phyloP scores from a whole-genome alignment of 768 basidiomycete genomes.

The Boletus barrowsii region DNA sequence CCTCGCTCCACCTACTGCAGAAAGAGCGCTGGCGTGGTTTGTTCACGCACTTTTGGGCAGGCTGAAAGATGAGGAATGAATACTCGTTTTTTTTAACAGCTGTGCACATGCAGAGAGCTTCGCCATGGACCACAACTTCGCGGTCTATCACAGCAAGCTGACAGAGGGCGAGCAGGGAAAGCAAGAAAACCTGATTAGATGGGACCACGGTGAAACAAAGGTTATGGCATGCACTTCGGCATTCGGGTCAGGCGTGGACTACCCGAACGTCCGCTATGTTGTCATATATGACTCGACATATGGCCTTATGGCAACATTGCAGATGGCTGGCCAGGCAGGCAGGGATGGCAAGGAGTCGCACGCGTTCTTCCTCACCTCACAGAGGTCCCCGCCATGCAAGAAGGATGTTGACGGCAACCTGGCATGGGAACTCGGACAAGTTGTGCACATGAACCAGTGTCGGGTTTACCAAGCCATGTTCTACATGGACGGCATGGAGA shows the following conservation, averaged over 20 bases:
- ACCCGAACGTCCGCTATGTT: background rate
- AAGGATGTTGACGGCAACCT: background rate
- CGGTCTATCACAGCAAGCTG: background rate
- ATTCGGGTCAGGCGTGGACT: background rate
- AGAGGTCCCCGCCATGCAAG: background rate
- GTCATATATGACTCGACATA: background rate
- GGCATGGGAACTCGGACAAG: background rate
- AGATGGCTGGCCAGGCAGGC: conserved; percentile 1
- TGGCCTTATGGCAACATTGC: background rate
- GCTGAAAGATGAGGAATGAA: background rate
- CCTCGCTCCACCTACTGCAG: background rate
- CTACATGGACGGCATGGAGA: background rate
- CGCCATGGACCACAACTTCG: background rate
- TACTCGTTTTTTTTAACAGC: background rate
- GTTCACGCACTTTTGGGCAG: background rate
- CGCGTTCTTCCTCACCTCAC: background rate
- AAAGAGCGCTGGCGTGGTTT: background rate
- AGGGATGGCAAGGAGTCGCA: background rate
- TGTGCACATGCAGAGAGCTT: background rate
- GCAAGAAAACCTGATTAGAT: background rate
- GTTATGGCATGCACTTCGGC: conserved; percentile 1
- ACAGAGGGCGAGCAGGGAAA: background rate
- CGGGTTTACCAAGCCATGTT: background rate
- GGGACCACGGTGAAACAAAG: background rate
- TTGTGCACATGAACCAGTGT: background rate